Evolutionary conservation across 352 stramenopile species (phyloP).

Genomic region (Phytophthora melonis): DNA sequence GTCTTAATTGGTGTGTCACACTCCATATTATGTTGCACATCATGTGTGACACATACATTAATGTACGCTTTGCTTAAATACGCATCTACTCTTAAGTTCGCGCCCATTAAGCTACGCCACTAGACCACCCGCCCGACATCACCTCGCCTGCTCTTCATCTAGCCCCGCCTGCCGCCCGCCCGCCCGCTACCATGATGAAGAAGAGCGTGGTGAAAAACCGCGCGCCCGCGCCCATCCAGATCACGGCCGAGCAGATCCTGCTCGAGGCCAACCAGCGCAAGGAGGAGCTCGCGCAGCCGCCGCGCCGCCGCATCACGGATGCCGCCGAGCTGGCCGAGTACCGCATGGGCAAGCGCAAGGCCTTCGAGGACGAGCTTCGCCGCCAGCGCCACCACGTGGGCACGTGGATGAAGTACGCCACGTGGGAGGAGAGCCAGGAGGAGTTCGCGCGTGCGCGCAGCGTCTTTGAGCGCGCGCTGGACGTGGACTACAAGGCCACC

Average conservation of each 20-base stretch:
- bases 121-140: no score
- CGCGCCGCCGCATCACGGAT: constrained; percentile 89
- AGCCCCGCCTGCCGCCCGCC: background rate
- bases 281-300: constrained; percentile 77
- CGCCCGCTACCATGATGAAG: constrained; percentile 65
- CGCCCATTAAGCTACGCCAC: constrained; percentile 8
- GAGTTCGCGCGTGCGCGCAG: constrained; percentile 97
- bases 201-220: constrained; percentile 97
- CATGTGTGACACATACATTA: background rate
- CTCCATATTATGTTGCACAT: background rate
- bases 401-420: constrained; percentile 99
- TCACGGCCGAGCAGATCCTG: constrained; percentile 99
- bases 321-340: constrained; percentile 93
- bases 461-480: constrained; percentile 98
- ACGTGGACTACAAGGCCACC: constrained; percentile 97
- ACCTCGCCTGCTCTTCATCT: no score
- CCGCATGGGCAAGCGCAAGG: constrained; percentile 93
- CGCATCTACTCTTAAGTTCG: constrained; percentile 20
- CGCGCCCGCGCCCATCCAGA: constrained; percentile 98
- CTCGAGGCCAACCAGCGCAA: constrained; percentile 92
- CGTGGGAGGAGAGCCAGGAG: constrained; percentile 98
- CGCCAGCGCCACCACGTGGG: constrained; percentile 96
- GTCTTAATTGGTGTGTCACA: background rate
- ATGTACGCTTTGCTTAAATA: constrained; percentile 7
- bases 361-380: constrained; percentile 97